Base-by-base conservation (phyloP, 2,329 filamentous ascomycete genomes). In the Hypomyces perniciosus region DNA sequence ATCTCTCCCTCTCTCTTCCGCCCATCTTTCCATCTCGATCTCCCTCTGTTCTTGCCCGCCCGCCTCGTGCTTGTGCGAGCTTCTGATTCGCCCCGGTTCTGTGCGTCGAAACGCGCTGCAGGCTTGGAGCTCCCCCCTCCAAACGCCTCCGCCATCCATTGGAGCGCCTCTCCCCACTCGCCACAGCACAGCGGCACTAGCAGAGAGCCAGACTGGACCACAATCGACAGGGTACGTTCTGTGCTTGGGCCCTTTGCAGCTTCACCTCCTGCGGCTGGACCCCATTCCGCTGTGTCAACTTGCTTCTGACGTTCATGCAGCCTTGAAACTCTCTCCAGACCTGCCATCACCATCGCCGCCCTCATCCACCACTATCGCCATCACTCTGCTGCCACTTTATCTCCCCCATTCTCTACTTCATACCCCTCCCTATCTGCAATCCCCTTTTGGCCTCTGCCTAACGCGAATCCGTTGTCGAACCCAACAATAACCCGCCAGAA, bases 241-340 rank as follows among this genome's bases (percentile, higher is more conserved):
- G 41, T 28, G 20, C 35, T 40, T 44, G 33, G 8, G 33, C 33
- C 37, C 35, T 29, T 50, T 54, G 40, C 56, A 59, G 57, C 58
- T 58, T 59, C 59, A 61, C 58, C 61, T 59, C 61, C 63, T 68
- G 64, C 67, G 67, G 67, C 65, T 68, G 62, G 62, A 65, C 63
- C 64, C 63, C 58, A 57, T 65, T 63, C 62, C 61, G 61, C 58
- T 62, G 66, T 66, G 63, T 43, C 44, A 51, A 48, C 39, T 37
- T 67, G 38, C 49, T 69, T 67, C 65, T 69, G 61, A 69, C 63
- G 62, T 65, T 67, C 60, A 52, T 37, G 41, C 50, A 52, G 41
- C 50, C 46, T 49, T 52, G 50, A 52, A 49, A 52, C 46, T 42
- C 44, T 50, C 46, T 50, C 50, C 50, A 52, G 67, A 65, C 63